Evolutionary conservation across 257 asterid genomes (phyloP).

Genomic region (Solanum etuberosum): DNA sequence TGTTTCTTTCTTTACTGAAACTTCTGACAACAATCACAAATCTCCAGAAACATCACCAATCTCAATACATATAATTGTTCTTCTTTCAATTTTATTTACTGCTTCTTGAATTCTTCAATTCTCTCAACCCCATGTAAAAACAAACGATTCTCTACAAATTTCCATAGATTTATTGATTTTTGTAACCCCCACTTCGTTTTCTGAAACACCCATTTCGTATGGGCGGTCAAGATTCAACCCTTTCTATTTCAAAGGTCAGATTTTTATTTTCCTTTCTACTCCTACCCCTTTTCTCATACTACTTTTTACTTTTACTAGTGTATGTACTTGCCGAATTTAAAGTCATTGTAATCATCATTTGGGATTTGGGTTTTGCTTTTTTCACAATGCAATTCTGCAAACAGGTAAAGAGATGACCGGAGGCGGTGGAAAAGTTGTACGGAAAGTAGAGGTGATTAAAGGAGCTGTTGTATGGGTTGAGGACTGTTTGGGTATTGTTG

Average conservation of each 20-base stretch:
- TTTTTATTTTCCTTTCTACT: background rate
- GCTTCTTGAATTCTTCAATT: background rate
- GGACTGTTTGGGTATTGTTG: background rate
- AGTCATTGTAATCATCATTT: background rate
- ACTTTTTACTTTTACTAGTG: background rate
- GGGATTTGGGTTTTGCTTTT: background rate
- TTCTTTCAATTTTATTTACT: background rate
- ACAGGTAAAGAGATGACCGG: constrained; percentile 8
- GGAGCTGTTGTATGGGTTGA: background rate
- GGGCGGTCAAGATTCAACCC: constrained; percentile 12
- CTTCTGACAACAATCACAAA: background rate
- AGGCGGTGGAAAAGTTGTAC: background rate
- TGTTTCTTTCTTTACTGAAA: background rate
- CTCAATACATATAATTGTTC: background rate
- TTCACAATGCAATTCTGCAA: constrained; percentile 31
- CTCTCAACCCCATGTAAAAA: background rate
- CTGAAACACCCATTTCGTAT: background rate
- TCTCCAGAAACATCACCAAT: background rate
- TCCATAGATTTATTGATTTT: background rate
- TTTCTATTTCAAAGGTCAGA: background rate
- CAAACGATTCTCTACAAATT: background rate
- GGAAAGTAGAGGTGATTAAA: background rate
- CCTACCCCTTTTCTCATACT: background rate
- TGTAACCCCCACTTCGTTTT: background rate
- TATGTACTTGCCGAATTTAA: background rate